phyloP scores from a whole-genome alignment of 2,329 filamentous ascomycete genomes.

The Ophiostoma montium region DNA sequence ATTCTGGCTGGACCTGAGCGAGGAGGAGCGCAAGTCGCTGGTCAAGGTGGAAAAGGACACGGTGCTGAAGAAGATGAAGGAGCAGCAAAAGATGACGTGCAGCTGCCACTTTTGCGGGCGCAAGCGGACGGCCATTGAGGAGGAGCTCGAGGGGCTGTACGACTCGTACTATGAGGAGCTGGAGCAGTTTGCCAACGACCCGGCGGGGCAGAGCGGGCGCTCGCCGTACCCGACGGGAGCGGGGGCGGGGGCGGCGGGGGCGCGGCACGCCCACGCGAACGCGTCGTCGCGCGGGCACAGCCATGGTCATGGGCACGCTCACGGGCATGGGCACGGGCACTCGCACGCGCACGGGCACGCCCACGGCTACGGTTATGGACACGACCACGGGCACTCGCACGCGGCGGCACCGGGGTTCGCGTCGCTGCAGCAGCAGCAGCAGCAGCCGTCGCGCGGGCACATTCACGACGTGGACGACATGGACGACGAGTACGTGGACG shows the following conservation, averaged over 20 bases:
- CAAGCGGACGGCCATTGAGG: slow-evolving; percentile 93
- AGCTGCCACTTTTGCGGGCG: slow-evolving; percentile 94
- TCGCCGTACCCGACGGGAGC: slow-evolving; percentile 32
- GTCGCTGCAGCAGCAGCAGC: slow-evolving; percentile 38
- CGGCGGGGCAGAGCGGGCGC: slow-evolving; percentile 33
- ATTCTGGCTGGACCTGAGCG: slow-evolving; percentile 89
- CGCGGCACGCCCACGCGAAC: slow-evolving; percentile 1
- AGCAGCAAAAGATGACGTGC: slow-evolving; percentile 98
- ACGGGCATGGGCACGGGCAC: background rate
- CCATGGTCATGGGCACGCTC: background rate
- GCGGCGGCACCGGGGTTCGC: slow-evolving; percentile 43
- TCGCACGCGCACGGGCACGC: background rate
- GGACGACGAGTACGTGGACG: slow-evolving; percentile 26
- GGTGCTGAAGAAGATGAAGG: slow-evolving; percentile 98
- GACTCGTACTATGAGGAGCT: slow-evolving; percentile 98
- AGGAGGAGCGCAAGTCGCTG: slow-evolving; percentile 85
- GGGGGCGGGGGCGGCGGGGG: no score
- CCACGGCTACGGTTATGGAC: background rate
- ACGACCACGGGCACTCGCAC: slow-evolving; percentile 23
- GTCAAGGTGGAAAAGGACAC: slow-evolving; percentile 99
- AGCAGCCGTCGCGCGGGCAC: slow-evolving; percentile 60
- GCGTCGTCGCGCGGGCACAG: background rate
- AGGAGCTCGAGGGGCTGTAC: slow-evolving; percentile 93
- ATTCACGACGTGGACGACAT: slow-evolving; percentile 49
- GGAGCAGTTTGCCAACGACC: slow-evolving; percentile 85